Evolutionary conservation across 2,329 filamentous ascomycete species (phyloP), one percentile per base, ranked within the genome.

Genomic region (Teratosphaeria nubilosa): DNA sequence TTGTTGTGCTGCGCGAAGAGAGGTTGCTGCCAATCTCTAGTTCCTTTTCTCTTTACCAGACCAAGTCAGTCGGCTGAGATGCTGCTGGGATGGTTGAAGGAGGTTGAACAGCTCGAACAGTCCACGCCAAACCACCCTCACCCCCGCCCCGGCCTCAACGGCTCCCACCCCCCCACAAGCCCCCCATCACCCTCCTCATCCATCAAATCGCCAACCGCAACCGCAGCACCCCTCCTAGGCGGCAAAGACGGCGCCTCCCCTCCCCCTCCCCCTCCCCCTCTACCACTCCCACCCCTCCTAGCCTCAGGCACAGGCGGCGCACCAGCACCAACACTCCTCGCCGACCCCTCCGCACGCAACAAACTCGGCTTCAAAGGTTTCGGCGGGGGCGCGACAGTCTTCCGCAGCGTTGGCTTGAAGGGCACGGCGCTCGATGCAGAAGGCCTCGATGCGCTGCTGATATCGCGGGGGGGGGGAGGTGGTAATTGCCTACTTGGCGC

Each of bases 361-460:
- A 67, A 58, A 13, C 53, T 66, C 5, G 71, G 70, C 56, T 73
- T 74, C 31, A 65, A 68, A 2, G 71, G 70, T 25, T 70, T 66
- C 3, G 69, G 69, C 7, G 64, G 72, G 5, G 41, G 41, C 41
- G 70, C 69, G 10, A 3, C 10, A 11, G 70, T 65, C 52, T 73
- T 74, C 11, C 70, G 65, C 10, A 65, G 58, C 3, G 66, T 70
- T 51, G 63, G 64, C 60, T 63, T 65, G n/a, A n/a, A n/a, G n/a
- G n/a, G n/a, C n/a, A n/a, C n/a, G n/a, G n/a, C n/a, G n/a, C n/a
- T n/a, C n/a, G n/a, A n/a, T n/a, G n/a, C n/a, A n/a, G n/a, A n/a
- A n/a, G n/a, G n/a, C n/a, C n/a, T n/a, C n/a, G n/a, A n/a, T n/a
- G n/a, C n/a, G n/a, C n/a, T n/a, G n/a, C n/a, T n/a, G n/a, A n/a